These are phyloP conservation scores for Serendipita sp. DNA, from an alignment of 768 basidiomycete species.

Conservation along the genomic window DNA sequence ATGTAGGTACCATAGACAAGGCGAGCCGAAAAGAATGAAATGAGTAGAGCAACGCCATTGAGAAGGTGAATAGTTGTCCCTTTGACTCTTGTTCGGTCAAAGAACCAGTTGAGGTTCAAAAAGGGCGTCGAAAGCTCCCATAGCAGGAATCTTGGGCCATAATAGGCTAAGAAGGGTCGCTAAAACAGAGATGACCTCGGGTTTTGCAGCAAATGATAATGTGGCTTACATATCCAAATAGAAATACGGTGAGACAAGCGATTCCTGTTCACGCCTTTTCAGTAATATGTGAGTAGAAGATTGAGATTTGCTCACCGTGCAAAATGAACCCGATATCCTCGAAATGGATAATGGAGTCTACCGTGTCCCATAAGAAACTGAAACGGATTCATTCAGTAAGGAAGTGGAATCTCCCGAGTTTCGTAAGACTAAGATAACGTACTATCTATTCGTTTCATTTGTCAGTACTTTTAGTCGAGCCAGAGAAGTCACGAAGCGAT, in stretches of 20 bases:
- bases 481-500: background rate
- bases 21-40: conserved; percentile 52
- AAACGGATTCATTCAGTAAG: conserved; percentile 21
- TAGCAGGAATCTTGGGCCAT: conserved; percentile 55
- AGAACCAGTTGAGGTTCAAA: conserved; percentile 75
- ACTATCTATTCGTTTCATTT: conserved; percentile 5
- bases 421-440: background rate
- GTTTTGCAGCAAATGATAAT: conserved; percentile 5
- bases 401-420: background rate
- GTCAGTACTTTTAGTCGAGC: background rate
- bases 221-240: conserved; percentile 49
- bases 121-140: conserved; percentile 83
- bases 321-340: conserved; percentile 57
- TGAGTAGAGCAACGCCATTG: conserved; percentile 53
- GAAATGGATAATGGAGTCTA: conserved; percentile 50
- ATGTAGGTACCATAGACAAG: conserved; percentile 46
- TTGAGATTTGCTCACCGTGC: conserved; percentile 35
- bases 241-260: conserved; percentile 48
- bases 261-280: conserved; percentile 24
- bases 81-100: conserved; percentile 61
- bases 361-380: conserved; percentile 64
- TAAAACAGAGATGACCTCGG: conserved; percentile 11
- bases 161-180: conserved; percentile 63
- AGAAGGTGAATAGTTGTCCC: conserved; percentile 50
- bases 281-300: background rate